These are phyloP conservation scores for Cyberlindnera mississippiensis DNA, from an alignment of 805 yeast genomes.

Conservation along the genomic window DNA sequence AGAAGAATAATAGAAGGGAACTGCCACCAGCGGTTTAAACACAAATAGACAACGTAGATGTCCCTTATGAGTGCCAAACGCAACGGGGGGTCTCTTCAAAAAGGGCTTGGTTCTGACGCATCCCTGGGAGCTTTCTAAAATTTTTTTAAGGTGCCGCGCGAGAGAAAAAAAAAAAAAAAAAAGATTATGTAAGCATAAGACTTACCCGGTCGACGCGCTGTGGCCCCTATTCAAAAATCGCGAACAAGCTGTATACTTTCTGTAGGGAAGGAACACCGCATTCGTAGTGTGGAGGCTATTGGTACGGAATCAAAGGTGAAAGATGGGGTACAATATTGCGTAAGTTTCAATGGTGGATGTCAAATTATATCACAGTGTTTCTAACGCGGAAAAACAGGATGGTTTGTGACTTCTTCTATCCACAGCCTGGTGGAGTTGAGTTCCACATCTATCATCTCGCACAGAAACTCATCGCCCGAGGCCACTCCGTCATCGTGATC, in stretches of 20 bases:
- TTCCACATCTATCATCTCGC: constrained; percentile 90
- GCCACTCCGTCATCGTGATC: constrained; percentile 81
- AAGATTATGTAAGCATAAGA: too few species aligned
- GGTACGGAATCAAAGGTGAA: too few species aligned
- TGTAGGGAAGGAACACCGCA: too few species aligned
- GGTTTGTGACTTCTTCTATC: constrained; percentile 97
- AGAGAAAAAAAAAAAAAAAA: too few species aligned
- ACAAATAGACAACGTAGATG: neutral
- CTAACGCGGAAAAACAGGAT: constrained; percentile 38
- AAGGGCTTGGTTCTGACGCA: neutral
- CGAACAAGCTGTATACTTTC: too few species aligned
- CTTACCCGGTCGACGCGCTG: too few species aligned
- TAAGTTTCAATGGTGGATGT: constrained; percentile 10
- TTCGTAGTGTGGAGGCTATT: too few species aligned
- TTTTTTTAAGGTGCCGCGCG: too few species aligned
- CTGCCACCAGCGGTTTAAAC: constrained; percentile 6
- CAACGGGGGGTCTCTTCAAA: constrained; percentile 13
- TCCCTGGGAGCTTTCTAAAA: neutral
- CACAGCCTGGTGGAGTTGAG: constrained; percentile 98
- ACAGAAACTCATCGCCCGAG: constrained; percentile 70
- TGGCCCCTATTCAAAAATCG: too few species aligned
- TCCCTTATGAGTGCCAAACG: constrained; percentile 13
- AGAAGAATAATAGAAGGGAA: neutral
- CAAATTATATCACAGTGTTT: too few species aligned
- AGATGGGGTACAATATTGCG: constrained; percentile 31